phyloP scores from a whole-genome alignment of 1,284 basidiomycete species.

The Trichosporon sp. region DNA sequence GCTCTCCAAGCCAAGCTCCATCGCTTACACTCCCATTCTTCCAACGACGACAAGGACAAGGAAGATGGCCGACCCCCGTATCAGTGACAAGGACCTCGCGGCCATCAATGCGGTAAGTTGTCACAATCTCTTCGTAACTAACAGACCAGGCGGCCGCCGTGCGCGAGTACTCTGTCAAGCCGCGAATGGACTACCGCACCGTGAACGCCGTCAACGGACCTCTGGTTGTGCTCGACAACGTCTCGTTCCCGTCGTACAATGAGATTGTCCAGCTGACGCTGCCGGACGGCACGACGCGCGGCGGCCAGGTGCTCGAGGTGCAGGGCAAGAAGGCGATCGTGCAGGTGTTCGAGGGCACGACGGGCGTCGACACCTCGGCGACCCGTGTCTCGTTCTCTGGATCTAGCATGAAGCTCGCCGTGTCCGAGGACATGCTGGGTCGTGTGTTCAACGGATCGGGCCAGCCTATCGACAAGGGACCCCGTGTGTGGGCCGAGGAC shows the following conservation, averaged over 20 bases:
- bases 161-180: conserved; percentile 57
- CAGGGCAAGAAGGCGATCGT: conserved; percentile 99
- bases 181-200: conserved; percentile 90
- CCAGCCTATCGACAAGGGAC: conserved; percentile 95
- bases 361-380: conserved; percentile 86
- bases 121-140: not conserved
- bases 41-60: not conserved
- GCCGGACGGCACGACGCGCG: conserved; percentile 90
- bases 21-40: not conserved
- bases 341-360: conserved; percentile 97
- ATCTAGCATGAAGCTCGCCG: conserved; percentile 96
- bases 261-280: conserved; percentile 96
- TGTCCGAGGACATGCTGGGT: conserved; percentile 99
- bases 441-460: conserved; percentile 99
- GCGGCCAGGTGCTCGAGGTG: conserved; percentile 97
- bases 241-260: conserved; percentile 99
- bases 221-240: conserved; percentile 94
- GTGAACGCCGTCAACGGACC: conserved; percentile 95
- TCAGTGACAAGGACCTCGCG: conserved; percentile 51
- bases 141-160: conserved; percentile 46
- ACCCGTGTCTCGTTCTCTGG: conserved; percentile 99
- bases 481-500: conserved; percentile 98
- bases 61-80: conserved; percentile 33
- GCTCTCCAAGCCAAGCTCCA: not conserved
- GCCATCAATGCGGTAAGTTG: conserved; percentile 46